Evolutionary conservation across 2,329 filamentous ascomycete species (phyloP).

Genomic region (Stachybotrys chartarum): DNA sequence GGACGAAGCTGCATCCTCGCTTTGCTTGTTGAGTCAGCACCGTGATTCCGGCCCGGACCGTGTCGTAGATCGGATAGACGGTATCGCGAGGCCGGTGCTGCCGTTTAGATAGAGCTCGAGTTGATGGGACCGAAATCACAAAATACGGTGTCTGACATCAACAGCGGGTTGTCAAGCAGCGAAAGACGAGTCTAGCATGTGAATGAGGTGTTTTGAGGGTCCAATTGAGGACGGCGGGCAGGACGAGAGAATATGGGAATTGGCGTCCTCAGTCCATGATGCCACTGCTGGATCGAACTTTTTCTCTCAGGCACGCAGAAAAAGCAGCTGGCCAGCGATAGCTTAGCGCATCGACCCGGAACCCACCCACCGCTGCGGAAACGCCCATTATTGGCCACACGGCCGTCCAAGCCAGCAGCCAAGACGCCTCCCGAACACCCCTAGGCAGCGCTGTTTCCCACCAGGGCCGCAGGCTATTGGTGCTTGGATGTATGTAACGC

Average conservation of each 20-base stretch:
- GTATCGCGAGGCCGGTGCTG: too few relatives aligned
- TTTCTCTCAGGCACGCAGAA: slow-evolving; percentile 1
- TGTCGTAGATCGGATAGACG: not conserved
- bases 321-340: not conserved
- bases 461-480: too few relatives aligned
- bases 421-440: not conserved
- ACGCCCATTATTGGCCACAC: not conserved
- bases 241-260: not conserved
- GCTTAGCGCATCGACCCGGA: slow-evolving; percentile 5
- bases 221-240: not conserved
- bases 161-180: too few relatives aligned
- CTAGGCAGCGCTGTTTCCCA: too few relatives aligned
- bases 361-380: slow-evolving; percentile 3
- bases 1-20: slow-evolving; percentile 46
- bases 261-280: not conserved
- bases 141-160: too few relatives aligned
- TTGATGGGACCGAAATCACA: not conserved
- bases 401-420: not conserved
- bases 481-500: too few relatives aligned
- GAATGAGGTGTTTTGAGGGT: not conserved
- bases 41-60: too few relatives aligned
- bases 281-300: slow-evolving; percentile 4
- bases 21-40: not conserved
- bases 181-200: too few relatives aligned
- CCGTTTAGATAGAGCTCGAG: not conserved